Base-by-base conservation (phyloP, 2,329 filamentous ascomycete species). In the Scorias spongiosa region DNA sequence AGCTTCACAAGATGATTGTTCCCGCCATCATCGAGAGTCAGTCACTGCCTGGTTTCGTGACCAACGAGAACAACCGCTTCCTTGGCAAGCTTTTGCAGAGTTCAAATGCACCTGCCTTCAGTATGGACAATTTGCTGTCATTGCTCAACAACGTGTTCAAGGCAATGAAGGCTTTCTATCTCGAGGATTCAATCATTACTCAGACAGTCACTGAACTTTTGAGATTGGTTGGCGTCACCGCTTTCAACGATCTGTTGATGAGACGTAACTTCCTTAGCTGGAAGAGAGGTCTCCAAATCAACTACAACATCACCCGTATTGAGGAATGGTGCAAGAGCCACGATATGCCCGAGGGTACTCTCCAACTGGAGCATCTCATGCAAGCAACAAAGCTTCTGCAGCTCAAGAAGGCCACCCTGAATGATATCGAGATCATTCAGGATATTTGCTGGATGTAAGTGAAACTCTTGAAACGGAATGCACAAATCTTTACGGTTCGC, bases 311-410 rank as follows among this genome's bases (percentile, higher is more conserved):
- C 63, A 98, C 91, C 18, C 79, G 91, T 46, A 98, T 98, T 50
- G 91, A 98, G 65, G 91, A 98, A 67, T 98, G 91, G 91, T 98
- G 91, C 69, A 98, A 98, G 78, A 94, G 88, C 59, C 93, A 98
- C 63, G 91, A 96, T 56, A 96, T 98, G 89, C 91, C 91, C 1
- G 89, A 98, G 66, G 91, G 91, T 44, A 98, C 89, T 28, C 74
- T 98, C 43, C 89, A 96, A 68, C 75, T 98, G 45, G 91, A 98
- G 71, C 91, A 98, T 70, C 69, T 98, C 54, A 98, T 98, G 91
- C 89, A 96, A 84, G 91, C 91, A 43, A 98, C 91, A 15, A 98
- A 98, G 70, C 80, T 98, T 51, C 74, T 98, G 51, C 91, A 98
- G 65, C 73, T 98, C 50, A 98, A 98, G 80, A 98, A 98, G 70